These are phyloP conservation scores for Prunus campanulata DNA, from an alignment of 306 rosid species.

Conservation along the genomic window DNA sequence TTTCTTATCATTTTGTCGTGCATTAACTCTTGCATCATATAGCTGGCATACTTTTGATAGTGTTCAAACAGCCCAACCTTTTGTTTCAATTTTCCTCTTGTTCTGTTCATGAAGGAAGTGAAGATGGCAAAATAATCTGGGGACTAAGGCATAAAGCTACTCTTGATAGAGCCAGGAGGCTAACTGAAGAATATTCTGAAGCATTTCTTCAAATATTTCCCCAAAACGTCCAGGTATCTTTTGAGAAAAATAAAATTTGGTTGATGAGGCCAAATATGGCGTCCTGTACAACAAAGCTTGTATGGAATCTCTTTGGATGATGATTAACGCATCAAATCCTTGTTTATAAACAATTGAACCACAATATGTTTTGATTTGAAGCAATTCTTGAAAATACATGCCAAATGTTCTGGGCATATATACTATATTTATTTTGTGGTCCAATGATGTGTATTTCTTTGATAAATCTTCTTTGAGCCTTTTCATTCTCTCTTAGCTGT, in stretches of 20 bases:
- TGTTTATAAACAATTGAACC: neutral
- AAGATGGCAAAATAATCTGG: slow-evolving; percentile 92
- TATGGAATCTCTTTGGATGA: neutral
- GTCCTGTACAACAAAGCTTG: neutral
- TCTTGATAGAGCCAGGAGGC: slow-evolving; percentile 92
- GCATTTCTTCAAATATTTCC: slow-evolving; percentile 91
- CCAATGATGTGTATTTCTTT: neutral
- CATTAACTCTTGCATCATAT: slow-evolving; percentile 9
- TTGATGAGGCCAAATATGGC: slow-evolving; percentile 1
- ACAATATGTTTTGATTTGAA: neutral
- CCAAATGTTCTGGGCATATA: neutral
- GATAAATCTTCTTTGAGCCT: neutral
- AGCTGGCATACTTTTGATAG: neutral
- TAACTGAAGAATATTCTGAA: slow-evolving; percentile 95
- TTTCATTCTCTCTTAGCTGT: neutral
- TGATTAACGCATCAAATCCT: neutral
- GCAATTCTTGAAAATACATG: neutral
- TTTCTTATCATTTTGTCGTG: slow-evolving; percentile 5
- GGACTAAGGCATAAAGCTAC: slow-evolving; percentile 89
- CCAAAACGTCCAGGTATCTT: slow-evolving; percentile 75
- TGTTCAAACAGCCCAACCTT: slow-evolving; percentile 1
- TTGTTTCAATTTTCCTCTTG: slow-evolving; percentile 8
- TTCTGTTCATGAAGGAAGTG: slow-evolving; percentile 55
- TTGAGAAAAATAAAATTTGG: neutral
- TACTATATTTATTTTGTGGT: neutral